phyloP scores from a whole-genome alignment of 306 rosid genomes.

The Fagus crenata region DNA sequence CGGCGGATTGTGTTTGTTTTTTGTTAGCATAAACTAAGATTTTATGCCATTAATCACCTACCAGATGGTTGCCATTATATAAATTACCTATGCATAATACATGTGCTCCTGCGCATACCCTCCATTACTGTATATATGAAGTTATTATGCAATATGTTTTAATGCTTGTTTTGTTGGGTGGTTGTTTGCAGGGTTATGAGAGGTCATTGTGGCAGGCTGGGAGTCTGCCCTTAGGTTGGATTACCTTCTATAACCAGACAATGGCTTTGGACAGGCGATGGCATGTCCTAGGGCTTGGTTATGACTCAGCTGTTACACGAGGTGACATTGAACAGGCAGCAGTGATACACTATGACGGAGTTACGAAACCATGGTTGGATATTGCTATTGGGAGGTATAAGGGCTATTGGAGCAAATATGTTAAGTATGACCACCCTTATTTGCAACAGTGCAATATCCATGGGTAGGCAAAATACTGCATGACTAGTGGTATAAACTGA shows the following conservation, averaged over 20 bases:
- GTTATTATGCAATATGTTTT: not conserved
- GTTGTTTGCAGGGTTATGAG: slow-evolving; percentile 58
- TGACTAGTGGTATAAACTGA: not conserved
- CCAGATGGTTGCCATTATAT: not conserved
- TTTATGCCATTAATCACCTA: not conserved
- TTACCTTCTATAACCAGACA: slow-evolving; percentile 73
- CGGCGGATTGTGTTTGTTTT: not conserved
- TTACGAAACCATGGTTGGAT: slow-evolving; percentile 94
- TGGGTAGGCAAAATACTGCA: slow-evolving; percentile 38
- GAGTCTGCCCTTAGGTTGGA: slow-evolving; percentile 89
- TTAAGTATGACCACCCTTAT: slow-evolving; percentile 58
- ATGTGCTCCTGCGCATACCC: not conserved
- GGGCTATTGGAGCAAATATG: slow-evolving; percentile 66
- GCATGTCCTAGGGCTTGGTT: slow-evolving; percentile 87
- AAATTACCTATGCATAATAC: not conserved
- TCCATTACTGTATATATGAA: not conserved
- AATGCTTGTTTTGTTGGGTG: slow-evolving; percentile 23
- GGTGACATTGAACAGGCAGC: slow-evolving; percentile 66
- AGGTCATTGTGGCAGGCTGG: slow-evolving; percentile 72
- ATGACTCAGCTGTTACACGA: slow-evolving; percentile 42
- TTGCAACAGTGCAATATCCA: slow-evolving; percentile 90
- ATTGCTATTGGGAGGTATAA: slow-evolving; percentile 67
- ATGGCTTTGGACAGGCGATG: slow-evolving; percentile 69
- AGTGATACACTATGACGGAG: slow-evolving; percentile 85
- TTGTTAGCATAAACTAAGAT: not conserved